Evolutionary conservation across 1,284 basidiomycete species (phyloP).

Genomic region (Cutaneotrichosporon arboriforme): DNA sequence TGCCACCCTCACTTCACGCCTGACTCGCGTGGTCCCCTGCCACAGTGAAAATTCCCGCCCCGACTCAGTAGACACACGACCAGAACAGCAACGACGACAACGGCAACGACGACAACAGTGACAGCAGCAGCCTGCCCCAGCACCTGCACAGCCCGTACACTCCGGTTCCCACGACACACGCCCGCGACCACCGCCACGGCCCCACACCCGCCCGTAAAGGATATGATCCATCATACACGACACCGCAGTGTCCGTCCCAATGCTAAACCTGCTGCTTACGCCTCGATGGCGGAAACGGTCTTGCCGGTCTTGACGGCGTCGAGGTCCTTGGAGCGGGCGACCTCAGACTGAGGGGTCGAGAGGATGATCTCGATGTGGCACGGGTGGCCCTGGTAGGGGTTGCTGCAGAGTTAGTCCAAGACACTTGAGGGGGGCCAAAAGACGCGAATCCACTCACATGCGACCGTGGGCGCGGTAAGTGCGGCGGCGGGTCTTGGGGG

Average conservation of each 20-base stretch:
- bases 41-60: background rate
- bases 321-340: conserved; percentile 84
- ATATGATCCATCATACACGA: conserved; percentile 44
- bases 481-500: conserved; percentile 98
- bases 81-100: background rate
- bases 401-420: conserved; percentile 41
- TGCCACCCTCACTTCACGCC: no score
- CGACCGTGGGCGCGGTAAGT: conserved; percentile 99
- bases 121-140: background rate
- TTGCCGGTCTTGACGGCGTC: conserved; percentile 50
- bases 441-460: conserved; percentile 49
- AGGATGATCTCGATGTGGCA: conserved; percentile 95
- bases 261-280: conserved; percentile 33
- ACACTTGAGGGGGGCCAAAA: background rate
- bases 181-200: no score
- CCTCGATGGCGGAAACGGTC: conserved; percentile 49
- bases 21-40: background rate
- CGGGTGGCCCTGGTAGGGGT: conserved; percentile 85
- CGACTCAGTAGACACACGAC: background rate
- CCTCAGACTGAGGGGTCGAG: conserved; percentile 67
- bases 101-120: background rate
- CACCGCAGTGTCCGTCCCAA: conserved; percentile 27
- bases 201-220: conserved; percentile 13
- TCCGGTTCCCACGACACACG: no score
- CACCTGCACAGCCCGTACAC: background rate